These are phyloP conservation scores for Talaromyces trachyspermus DNA, from an alignment of 495 filamentous ascomycete genomes.

Conservation along the genomic window DNA sequence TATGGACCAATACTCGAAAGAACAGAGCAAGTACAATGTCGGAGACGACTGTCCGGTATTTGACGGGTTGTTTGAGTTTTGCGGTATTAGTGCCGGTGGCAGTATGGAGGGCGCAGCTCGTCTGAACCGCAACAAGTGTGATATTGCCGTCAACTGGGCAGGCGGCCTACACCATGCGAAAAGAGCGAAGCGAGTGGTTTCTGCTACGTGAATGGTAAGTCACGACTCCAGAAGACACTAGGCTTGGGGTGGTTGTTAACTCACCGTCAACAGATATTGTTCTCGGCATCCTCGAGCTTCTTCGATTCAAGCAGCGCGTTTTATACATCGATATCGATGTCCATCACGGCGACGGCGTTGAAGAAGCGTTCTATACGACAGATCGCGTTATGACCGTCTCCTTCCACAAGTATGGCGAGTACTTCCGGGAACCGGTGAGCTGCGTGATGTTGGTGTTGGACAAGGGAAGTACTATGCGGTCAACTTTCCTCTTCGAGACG, in stretches of 20 bases:
- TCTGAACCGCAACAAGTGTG: slow-evolving; percentile 87
- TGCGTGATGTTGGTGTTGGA: slow-evolving; percentile 91
- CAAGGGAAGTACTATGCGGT: slow-evolving; percentile 89
- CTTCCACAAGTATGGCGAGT: slow-evolving; percentile 98
- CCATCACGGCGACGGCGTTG: slow-evolving; percentile 95
- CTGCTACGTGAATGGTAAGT: slow-evolving; percentile 94
- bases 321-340: slow-evolving; percentile 99
- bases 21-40: slow-evolving; percentile 96
- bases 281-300: slow-evolving; percentile 89
- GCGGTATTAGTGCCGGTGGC: slow-evolving; percentile 92
- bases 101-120: slow-evolving; percentile 96
- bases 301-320: slow-evolving; percentile 87
- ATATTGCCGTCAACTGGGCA: slow-evolving; percentile 97
- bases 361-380: slow-evolving; percentile 96
- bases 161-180: slow-evolving; percentile 97
- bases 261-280: slow-evolving; percentile 67
- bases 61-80: slow-evolving; percentile 96
- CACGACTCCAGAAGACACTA: neutral
- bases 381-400: slow-evolving; percentile 98
- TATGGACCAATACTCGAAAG: slow-evolving; percentile 88
- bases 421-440: slow-evolving; percentile 94
- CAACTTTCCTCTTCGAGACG: slow-evolving; percentile 94
- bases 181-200: slow-evolving; percentile 95
- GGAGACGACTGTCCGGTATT: slow-evolving; percentile 98
- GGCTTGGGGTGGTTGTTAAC: neutral